Evolutionary conservation across 2,329 filamentous ascomycete genomes (phyloP).

Genomic region (Paraphoma chrysanthemicola): DNA sequence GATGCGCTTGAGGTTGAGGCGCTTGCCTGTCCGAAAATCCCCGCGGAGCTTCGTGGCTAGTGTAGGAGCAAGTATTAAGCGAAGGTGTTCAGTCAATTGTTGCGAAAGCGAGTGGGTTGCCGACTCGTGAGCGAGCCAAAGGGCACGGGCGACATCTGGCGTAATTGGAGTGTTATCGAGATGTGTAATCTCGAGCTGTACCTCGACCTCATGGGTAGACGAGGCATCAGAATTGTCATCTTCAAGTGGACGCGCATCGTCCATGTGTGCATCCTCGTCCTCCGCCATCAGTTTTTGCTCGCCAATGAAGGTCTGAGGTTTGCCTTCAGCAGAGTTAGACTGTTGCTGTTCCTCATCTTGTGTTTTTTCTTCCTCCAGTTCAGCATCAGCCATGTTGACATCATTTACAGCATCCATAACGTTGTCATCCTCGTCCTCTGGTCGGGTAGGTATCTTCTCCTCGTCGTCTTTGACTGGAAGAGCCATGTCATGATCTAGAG

Average conservation of each 20-base stretch:
- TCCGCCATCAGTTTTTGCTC: slow-evolving; percentile 47
- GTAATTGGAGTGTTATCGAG: slow-evolving; percentile 57
- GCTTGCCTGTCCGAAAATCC: slow-evolving; percentile 95
- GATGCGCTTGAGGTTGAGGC: slow-evolving; percentile 98
- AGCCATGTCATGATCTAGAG: slow-evolving; percentile 87
- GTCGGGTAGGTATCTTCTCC: slow-evolving; percentile 40
- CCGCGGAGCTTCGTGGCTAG: slow-evolving; percentile 95
- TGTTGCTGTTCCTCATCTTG: slow-evolving; percentile 34
- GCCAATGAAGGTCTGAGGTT: slow-evolving; percentile 54
- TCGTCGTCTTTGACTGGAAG: slow-evolving; percentile 70
- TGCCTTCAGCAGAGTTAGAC: slow-evolving; percentile 38
- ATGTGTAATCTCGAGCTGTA: slow-evolving; percentile 76
- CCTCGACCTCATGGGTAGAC: slow-evolving; percentile 55
- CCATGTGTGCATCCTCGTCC: slow-evolving; percentile 48
- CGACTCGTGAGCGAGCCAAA: slow-evolving; percentile 86
- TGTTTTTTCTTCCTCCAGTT: slow-evolving; percentile 29
- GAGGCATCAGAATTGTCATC: slow-evolving; percentile 45
- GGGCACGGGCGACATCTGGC: slow-evolving; percentile 68
- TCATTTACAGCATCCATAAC: slow-evolving; percentile 46
- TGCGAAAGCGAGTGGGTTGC: slow-evolving; percentile 86
- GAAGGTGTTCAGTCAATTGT: slow-evolving; percentile 90
- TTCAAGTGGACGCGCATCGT: slow-evolving; percentile 41
- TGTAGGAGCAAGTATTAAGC: slow-evolving; percentile 92
- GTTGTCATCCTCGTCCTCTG: slow-evolving; percentile 41
- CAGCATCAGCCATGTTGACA: slow-evolving; percentile 55